Conservation (phyloP, 768 basidiomycete genomes). For the Pseudohyphozyma bogoriensis region DNA sequence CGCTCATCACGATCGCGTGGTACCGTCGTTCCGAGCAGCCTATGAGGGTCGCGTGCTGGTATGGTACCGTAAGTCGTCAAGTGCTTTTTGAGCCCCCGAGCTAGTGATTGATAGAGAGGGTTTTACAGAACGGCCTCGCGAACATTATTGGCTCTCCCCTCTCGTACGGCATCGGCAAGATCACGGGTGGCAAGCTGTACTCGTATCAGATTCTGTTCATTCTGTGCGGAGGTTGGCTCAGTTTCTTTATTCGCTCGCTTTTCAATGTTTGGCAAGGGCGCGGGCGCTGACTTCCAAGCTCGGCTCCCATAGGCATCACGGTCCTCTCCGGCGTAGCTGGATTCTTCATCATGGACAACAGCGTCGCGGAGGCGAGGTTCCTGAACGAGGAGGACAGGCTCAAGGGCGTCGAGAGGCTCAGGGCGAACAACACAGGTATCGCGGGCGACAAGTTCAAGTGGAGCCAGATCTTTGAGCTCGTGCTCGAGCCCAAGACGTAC, state of each 20-base stretch:
- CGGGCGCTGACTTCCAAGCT: too few relatives aligned
- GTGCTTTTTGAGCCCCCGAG: too few relatives aligned
- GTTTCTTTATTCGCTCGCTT: too few relatives aligned
- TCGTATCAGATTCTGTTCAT: conserved; percentile 31
- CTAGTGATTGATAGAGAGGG: too few relatives aligned
- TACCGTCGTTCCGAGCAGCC: conserved; percentile 34
- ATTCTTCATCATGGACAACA: conserved; percentile 26
- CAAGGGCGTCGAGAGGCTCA: conserved; percentile 31
- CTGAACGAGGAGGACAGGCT: conserved; percentile 29
- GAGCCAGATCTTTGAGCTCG: conserved; percentile 21
- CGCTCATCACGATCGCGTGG: conserved; percentile 35
- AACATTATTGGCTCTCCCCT: conserved; percentile 21
- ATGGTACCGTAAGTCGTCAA: too few relatives aligned
- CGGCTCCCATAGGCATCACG: too few relatives aligned
- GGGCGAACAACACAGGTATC: conserved; percentile 25
- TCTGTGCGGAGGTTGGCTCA: conserved; percentile 16
- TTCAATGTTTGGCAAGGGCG: not conserved
- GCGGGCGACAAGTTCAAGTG: conserved; percentile 9
- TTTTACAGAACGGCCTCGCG: conserved; percentile 12
- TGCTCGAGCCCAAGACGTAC: conserved; percentile 26
- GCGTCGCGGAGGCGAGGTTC: conserved; percentile 26
- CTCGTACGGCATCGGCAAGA: too few relatives aligned
- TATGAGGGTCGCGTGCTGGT: conserved; percentile 28
- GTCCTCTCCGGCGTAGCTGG: too few relatives aligned
- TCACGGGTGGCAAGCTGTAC: conserved; percentile 6